Evolutionary conservation across 768 basidiomycete genomes (phyloP).

Genomic region (Tylopilus felleus): DNA sequence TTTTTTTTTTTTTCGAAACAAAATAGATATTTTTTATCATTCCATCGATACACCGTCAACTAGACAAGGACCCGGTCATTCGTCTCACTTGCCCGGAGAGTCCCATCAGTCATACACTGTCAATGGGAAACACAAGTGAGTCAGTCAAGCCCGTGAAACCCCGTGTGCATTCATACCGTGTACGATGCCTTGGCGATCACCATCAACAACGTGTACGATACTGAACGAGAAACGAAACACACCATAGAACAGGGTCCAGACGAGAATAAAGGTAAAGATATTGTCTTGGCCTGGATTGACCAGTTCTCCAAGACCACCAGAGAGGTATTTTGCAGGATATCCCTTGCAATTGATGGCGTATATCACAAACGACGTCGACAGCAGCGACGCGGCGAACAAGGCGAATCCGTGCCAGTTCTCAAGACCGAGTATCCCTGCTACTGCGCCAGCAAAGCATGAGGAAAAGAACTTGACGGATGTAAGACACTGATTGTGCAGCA

Average conservation of each 20-base stretch:
- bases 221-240: constrained; percentile 26
- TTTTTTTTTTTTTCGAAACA: not conserved
- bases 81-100: not conserved
- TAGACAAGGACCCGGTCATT: not conserved
- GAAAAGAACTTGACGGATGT: constrained; percentile 75
- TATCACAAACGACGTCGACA: constrained; percentile 64
- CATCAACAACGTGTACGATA: constrained; percentile 3
- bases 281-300: constrained; percentile 89
- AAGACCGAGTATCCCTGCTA: constrained; percentile 85
- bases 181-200: constrained; percentile 38
- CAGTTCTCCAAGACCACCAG: constrained; percentile 63
- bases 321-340: constrained; percentile 57
- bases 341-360: constrained; percentile 70
- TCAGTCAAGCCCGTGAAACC: constrained; percentile 6
- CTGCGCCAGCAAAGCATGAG: constrained; percentile 81
- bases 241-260: constrained; percentile 95
- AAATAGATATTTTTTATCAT: not conserved
- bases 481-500: constrained; percentile 58
- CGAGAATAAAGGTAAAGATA: constrained; percentile 83
- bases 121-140: constrained; percentile 9
- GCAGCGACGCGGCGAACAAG: constrained; percentile 65
- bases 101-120: constrained; percentile 39
- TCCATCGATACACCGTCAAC: not conserved
- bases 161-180: constrained; percentile 38
- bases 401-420: constrained; percentile 82